Percentiles rank a stretch among this genome's conserved stretches.
Evolutionary conservation across 371 early-diverging fungal genomes (phyloP).

Genomic region (Dichotomocladium elegans): DNA sequence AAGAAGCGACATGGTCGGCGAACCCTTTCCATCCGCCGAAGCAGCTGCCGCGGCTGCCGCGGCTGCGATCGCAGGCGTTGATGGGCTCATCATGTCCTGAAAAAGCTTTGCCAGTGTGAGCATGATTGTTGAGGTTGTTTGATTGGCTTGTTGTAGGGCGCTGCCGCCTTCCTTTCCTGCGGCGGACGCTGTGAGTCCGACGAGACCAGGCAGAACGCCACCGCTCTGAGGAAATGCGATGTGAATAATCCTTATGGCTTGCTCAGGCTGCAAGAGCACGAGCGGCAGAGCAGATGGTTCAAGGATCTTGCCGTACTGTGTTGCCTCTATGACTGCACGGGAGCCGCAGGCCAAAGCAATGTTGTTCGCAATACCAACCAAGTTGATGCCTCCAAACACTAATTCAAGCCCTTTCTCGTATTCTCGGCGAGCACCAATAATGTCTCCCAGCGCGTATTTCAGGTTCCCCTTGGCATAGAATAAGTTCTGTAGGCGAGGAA

Average conservation of each 20-base stretch:
- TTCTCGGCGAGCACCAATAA: constrained; percentile 69
- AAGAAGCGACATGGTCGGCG: constrained; percentile 61
- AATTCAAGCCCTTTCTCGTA: constrained; percentile 77
- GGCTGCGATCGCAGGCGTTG: constrained; percentile 38
- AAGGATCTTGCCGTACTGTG: constrained; percentile 15
- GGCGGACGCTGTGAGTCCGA: constrained; percentile 16
- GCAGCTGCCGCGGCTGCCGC: constrained; percentile 33
- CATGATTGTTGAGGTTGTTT: constrained; percentile 74
- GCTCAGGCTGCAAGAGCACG: constrained; percentile 65
- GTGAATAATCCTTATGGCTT: constrained; percentile 54
- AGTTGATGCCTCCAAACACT: constrained; percentile 67
- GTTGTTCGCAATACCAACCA: constrained; percentile 54
- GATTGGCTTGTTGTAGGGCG: constrained; percentile 59
- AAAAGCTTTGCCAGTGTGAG: constrained; percentile 84
- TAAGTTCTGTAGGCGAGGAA: constrained; percentile 69
- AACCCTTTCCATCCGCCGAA: constrained; percentile 29
- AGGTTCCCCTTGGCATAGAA: constrained; percentile 86
- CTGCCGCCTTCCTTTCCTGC: neutral
- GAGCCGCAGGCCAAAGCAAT: constrained; percentile 38
- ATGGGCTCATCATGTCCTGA: constrained; percentile 67
- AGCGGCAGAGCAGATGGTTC: constrained; percentile 39
- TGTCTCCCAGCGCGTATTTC: constrained; percentile 71
- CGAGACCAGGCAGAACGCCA: constrained; percentile 63
- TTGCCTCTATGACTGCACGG: constrained; percentile 15
- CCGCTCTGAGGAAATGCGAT: constrained; percentile 57